Conservation (phyloP, 495 filamentous ascomycete species). For the Haplographium delicatum region DNA sequence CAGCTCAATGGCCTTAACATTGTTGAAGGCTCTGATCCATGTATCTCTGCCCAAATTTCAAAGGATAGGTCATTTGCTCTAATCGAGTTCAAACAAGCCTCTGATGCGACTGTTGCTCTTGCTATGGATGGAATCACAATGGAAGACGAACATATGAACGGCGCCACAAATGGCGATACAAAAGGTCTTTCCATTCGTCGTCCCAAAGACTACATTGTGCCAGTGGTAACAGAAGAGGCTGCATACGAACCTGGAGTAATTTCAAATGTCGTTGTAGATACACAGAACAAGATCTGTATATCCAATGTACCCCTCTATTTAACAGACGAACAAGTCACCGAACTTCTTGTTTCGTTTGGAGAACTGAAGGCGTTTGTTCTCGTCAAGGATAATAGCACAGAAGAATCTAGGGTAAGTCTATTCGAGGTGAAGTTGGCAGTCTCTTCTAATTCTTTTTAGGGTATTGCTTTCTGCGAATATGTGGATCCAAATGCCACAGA, state of each 20-base stretch:
- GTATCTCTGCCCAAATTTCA: slow-evolving; percentile 78
- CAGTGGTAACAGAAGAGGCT: slow-evolving; percentile 68
- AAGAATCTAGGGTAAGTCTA: slow-evolving; percentile 76
- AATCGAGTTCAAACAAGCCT: slow-evolving; percentile 81
- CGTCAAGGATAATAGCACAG: slow-evolving; percentile 80
- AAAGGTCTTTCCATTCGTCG: slow-evolving; percentile 75
- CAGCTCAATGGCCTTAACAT: slow-evolving; percentile 94
- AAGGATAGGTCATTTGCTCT: slow-evolving; percentile 74
- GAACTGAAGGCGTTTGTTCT: slow-evolving; percentile 89
- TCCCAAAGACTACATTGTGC: slow-evolving; percentile 97
- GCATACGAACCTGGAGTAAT: slow-evolving; percentile 73
- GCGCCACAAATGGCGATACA: slow-evolving; percentile 46
- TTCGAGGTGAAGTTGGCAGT: neutral
- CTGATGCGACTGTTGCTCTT: slow-evolving; percentile 85
- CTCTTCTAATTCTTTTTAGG: slow-evolving; percentile 45
- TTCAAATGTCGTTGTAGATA: slow-evolving; percentile 79
- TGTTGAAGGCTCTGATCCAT: slow-evolving; percentile 75
- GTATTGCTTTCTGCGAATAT: slow-evolving; percentile 97
- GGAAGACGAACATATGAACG: slow-evolving; percentile 62
- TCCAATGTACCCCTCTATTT: slow-evolving; percentile 84
- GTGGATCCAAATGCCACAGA: slow-evolving; percentile 67
- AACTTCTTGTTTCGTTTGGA: slow-evolving; percentile 84
- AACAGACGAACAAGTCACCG: slow-evolving; percentile 82
- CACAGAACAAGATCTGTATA: slow-evolving; percentile 90
- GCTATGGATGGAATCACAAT: slow-evolving; percentile 87